Evolutionary conservation across 768 basidiomycete genomes (phyloP), one percentile per base, ranked within the genome.

Genomic region (Kwoniella newhampshirensis): DNA sequence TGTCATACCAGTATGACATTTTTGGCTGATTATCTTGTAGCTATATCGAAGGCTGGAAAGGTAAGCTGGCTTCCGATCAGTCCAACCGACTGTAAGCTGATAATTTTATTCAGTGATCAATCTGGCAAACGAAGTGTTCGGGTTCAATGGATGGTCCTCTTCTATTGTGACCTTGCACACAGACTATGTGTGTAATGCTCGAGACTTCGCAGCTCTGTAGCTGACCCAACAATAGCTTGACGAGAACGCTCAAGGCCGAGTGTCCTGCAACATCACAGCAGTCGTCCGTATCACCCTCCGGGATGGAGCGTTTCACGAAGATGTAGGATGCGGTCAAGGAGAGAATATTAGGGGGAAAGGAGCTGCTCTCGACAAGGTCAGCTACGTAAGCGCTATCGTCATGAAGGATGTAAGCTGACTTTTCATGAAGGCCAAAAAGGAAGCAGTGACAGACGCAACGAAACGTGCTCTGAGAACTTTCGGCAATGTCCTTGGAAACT

Each of bases 111-210:
- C 56, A 77, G 86, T 92, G 35, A 96, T 99, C 76, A 94, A 93
- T 70, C 82, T 99, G 21, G 96, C 94, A 1, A 99, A 99, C 74
- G 94, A 99, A 63, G 88, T 98, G 40, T 98, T 99, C 77, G 94
- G 94, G 1, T 97, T 91, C 80, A 91, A 98, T 62, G 96, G 93
- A 23, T 93, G 91, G 93, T 88, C 87, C 59, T 88, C 89, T 1
- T 87, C 76, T 45, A 80, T 94, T 44, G 82, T 88, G 59, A 88
- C 72, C 52, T 76, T 96, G 30, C 83, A 84, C 7, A 88, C 70
- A 1, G 77, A 78, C 44, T 78, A 67, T 47, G 77, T 78, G 26
- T 57, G 74, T 57, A 39, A 28, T 7, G n/a, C 5, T 51, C 25
- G 46, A 15, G 6, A 4, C 4, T 2, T 9, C 53, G 21, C 62